Conservation (phyloP, 805 yeast genomes). For the Monosporozyma yasuniensis region DNA sequence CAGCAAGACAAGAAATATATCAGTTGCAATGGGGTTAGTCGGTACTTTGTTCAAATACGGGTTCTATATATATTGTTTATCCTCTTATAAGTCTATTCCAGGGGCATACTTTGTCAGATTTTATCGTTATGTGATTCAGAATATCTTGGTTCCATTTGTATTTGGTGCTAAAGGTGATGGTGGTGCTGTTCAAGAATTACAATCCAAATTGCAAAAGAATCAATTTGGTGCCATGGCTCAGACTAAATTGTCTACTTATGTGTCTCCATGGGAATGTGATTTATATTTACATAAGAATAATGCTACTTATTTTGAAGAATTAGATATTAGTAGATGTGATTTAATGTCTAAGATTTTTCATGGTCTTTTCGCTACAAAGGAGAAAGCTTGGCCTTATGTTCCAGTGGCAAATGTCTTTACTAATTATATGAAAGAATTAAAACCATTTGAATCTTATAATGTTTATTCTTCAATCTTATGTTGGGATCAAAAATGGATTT, state of each 20-base stretch:
- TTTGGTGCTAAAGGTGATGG: conserved; percentile 21
- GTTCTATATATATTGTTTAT: conserved; percentile 13
- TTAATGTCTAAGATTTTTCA: conserved; percentile 50
- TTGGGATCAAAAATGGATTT: conserved; percentile 87
- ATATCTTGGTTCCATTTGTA: conserved; percentile 20
- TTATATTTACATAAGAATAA: conserved; percentile 82
- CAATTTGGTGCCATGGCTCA: conserved; percentile 35
- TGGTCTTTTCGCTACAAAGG: conserved; percentile 38
- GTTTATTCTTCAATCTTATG: conserved; percentile 55
- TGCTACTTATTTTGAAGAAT: conserved; percentile 72
- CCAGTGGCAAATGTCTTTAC: conserved; percentile 72
- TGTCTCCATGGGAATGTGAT: conserved; percentile 75
- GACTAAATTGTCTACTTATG: conserved; percentile 40
- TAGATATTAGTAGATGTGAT: conserved; percentile 70
- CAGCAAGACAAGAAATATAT: too few species aligned
- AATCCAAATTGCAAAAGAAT: conserved; percentile 10
- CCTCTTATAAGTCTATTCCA: conserved; percentile 54
- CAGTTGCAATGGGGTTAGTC: background rate
- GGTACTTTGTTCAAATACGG: conserved; percentile 9
- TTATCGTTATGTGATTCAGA: conserved; percentile 37
- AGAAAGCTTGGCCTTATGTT: conserved; percentile 44
- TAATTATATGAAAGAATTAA: conserved; percentile 63
- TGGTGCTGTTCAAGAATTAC: conserved; percentile 13
- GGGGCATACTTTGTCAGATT: conserved; percentile 58
- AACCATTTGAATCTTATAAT: conserved; percentile 50